phyloP scores from a whole-genome alignment of 176 grass and related monocot genomes.

The Oryza nivara region DNA sequence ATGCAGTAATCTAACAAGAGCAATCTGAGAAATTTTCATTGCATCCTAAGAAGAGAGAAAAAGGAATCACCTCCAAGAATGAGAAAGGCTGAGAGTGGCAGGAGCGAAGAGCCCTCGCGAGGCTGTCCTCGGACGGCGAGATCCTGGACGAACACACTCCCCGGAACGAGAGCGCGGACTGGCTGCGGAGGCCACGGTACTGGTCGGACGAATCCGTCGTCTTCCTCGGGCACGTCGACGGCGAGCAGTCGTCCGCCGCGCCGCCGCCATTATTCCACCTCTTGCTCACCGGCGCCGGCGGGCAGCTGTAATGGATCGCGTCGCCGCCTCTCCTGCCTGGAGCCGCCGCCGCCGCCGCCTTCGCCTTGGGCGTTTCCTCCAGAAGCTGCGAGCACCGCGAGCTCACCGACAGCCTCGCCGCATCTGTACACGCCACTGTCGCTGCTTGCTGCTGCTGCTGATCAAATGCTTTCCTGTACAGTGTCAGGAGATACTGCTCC shows the following conservation, averaged over 20 bases:
- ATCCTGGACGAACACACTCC: constrained; percentile 75
- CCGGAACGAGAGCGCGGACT: constrained; percentile 67
- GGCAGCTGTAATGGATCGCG: constrained; percentile 43
- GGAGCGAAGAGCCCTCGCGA: constrained; percentile 75
- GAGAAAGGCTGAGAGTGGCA: constrained; percentile 87
- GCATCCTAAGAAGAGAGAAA: background rate
- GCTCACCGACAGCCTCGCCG: constrained; percentile 33
- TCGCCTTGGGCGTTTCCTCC: constrained; percentile 42
- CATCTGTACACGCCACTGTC: constrained; percentile 38
- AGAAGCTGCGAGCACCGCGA: constrained; percentile 26
- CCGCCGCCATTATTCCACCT: constrained; percentile 27
- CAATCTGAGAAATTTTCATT: background rate
- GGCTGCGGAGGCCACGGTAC: constrained; percentile 35
- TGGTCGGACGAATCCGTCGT: constrained; percentile 27
- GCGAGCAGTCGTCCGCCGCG: constrained; percentile 48
- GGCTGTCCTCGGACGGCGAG: constrained; percentile 68
- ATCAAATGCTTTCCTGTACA: constrained; percentile 90
- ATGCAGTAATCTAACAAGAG: background rate
- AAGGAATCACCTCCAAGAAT: constrained; percentile 54
- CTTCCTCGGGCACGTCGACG: constrained; percentile 55
- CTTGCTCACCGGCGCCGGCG: constrained; percentile 30
- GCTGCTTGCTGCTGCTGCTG: constrained; percentile 41
- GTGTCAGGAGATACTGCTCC: constrained; percentile 81
- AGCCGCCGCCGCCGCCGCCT: background rate
- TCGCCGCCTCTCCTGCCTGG: constrained; percentile 27